Conservation (phyloP, 1,139 yeast genomes). For the Sugiyamaella japonica region DNA sequence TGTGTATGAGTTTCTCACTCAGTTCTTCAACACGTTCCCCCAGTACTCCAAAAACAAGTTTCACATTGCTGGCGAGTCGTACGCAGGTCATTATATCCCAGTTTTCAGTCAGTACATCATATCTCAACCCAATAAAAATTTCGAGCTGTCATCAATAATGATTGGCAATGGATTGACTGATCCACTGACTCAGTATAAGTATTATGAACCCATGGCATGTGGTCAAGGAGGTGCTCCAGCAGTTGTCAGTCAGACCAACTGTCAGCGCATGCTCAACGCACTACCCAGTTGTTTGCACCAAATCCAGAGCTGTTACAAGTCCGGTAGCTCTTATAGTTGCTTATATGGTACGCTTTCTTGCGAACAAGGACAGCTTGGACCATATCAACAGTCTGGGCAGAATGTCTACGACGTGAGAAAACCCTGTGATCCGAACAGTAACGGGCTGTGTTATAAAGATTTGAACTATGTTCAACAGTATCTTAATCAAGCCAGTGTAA, state of each 20-base stretch:
- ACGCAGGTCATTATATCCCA: conserved; percentile 97
- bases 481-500: conserved; percentile 67
- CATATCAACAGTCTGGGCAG: conserved; percentile 85
- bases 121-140: conserved; percentile 71
- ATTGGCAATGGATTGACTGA: conserved; percentile 97
- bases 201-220: conserved; percentile 97
- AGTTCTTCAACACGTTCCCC: conserved; percentile 91
- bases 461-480: conserved; percentile 64
- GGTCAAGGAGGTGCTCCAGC: conserved; percentile 86
- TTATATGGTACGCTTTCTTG: conserved; percentile 91
- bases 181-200: conserved; percentile 83
- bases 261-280: conserved; percentile 69
- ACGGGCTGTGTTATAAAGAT: conserved; percentile 67
- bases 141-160: conserved; percentile 80
- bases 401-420: conserved; percentile 91
- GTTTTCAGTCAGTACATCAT: conserved; percentile 87
- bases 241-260: conserved; percentile 72
- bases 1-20: conserved; percentile 85
- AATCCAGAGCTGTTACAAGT: conserved; percentile 76
- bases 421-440: conserved; percentile 67
- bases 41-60: conserved; percentile 69
- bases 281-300: conserved; percentile 78
- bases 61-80: conserved; percentile 99
- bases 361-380: conserved; percentile 82
- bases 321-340: conserved; percentile 75